Evolutionary conservation across 2,329 filamentous ascomycete genomes (phyloP).

Genomic region (Colletotrichum lini): DNA sequence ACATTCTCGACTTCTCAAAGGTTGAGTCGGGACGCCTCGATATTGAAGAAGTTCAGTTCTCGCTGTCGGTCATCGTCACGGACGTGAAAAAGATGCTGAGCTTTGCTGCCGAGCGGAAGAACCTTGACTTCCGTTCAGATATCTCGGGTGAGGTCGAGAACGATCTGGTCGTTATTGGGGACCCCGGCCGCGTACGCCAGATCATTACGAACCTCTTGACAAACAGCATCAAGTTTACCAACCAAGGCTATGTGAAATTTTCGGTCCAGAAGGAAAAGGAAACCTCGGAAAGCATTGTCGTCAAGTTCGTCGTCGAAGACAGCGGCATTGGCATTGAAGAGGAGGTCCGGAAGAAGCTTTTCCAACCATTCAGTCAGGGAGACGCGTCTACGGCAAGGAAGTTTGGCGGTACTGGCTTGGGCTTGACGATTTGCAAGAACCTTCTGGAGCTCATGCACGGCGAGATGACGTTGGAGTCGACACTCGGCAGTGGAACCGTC

Average conservation of each 20-base stretch:
- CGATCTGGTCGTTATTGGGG: slow-evolving; percentile 86
- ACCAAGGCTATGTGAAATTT: slow-evolving; percentile 77
- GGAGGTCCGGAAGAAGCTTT: slow-evolving; percentile 79
- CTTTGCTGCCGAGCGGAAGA: slow-evolving; percentile 86
- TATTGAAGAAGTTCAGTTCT: slow-evolving; percentile 86
- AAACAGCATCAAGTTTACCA: slow-evolving; percentile 83
- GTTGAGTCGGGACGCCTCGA: slow-evolving; percentile 84
- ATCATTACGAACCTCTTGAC: slow-evolving; percentile 86
- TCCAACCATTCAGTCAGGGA: slow-evolving; percentile 86
- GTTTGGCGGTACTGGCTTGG: slow-evolving; percentile 85
- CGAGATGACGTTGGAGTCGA: slow-evolving; percentile 78
- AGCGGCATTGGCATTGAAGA: slow-evolving; percentile 88
- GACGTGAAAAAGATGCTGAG: slow-evolving; percentile 91
- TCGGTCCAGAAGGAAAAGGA: slow-evolving; percentile 75
- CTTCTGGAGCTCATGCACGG: slow-evolving; percentile 85
- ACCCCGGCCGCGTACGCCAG: slow-evolving; percentile 86
- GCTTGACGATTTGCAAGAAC: slow-evolving; percentile 86
- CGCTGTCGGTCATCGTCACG: slow-evolving; percentile 78
- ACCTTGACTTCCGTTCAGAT: slow-evolving; percentile 78
- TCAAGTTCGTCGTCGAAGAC: slow-evolving; percentile 82
- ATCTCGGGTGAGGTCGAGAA: slow-evolving; percentile 74
- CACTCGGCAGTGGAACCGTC: slow-evolving; percentile 77
- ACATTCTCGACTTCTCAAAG: slow-evolving; percentile 92
- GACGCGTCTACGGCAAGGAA: slow-evolving; percentile 83
- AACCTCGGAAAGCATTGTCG: slow-evolving; percentile 73